phyloP scores from a whole-genome alignment of 805 yeast species.

The Metschnikowia hibisci region DNA sequence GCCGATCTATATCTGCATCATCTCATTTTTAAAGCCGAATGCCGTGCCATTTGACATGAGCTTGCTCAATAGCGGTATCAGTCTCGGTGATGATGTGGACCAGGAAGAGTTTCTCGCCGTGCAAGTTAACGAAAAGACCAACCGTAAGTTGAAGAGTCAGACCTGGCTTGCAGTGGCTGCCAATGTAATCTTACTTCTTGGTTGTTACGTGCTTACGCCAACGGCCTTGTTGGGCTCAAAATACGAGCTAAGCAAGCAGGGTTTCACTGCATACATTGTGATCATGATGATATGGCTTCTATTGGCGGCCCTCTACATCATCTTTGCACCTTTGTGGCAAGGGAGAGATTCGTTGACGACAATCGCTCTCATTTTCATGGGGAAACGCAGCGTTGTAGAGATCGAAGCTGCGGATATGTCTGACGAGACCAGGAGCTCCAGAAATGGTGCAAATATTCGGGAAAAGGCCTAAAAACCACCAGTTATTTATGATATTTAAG shows the following conservation, averaged over 20 bases:
- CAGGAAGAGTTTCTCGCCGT: conserved; percentile 26
- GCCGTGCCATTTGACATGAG: conserved; percentile 22
- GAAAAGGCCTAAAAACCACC: not conserved
- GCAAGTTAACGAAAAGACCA: conserved; percentile 12
- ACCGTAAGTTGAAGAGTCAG: conserved; percentile 20
- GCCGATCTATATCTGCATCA: conserved; percentile 24
- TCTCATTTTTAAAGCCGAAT: conserved; percentile 17
- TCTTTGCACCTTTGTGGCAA: conserved; percentile 34
- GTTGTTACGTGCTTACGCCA: conserved; percentile 25
- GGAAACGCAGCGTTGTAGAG: not conserved
- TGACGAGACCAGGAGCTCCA: conserved; percentile 1
- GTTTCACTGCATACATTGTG: conserved; percentile 34
- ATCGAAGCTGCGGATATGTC: conserved; percentile 1
- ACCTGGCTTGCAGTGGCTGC: conserved; percentile 21
- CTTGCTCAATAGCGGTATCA: conserved; percentile 13
- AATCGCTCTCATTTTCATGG: not conserved
- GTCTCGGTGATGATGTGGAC: conserved; percentile 33
- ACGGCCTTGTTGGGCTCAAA: conserved; percentile 30
- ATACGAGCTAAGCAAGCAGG: conserved; percentile 30
- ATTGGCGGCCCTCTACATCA: conserved; percentile 31
- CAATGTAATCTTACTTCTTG: conserved; percentile 22
- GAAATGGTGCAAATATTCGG: not conserved
- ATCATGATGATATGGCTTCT: conserved; percentile 38
- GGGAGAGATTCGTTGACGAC: conserved; percentile 19
- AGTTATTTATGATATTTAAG: not conserved